These are phyloP conservation scores for Nidula niveotomentosa DNA, from an alignment of 1,284 basidiomycete genomes.

Conservation along the genomic window DNA sequence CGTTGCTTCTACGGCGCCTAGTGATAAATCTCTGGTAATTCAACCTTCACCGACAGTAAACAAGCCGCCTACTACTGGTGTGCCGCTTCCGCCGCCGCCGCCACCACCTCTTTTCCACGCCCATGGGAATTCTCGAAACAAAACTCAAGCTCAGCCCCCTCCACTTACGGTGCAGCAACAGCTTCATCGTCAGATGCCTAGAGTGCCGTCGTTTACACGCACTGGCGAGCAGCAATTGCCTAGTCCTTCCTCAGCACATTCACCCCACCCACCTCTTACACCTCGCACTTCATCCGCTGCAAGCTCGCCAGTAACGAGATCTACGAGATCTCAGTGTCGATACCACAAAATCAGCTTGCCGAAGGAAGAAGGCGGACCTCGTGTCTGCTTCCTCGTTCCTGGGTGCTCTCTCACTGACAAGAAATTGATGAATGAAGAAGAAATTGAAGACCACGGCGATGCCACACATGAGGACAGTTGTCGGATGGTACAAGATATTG, in stretches of 20 bases:
- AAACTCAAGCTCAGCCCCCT: neutral
- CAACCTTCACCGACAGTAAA: conserved; percentile 26
- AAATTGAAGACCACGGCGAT: conserved; percentile 58
- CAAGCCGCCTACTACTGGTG: conserved; percentile 14
- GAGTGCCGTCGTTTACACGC: neutral
- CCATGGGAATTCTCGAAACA: conserved; percentile 14
- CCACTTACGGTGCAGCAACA: neutral
- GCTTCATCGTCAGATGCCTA: neutral
- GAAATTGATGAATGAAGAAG: conserved; percentile 56
- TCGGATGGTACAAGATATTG: conserved; percentile 47
- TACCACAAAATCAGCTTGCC: conserved; percentile 67
- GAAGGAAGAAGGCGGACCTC: conserved; percentile 45
- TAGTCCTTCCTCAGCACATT: conserved; percentile 4
- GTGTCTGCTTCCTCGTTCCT: conserved; percentile 60
- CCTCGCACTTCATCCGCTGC: conserved; percentile 10
- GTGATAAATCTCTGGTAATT: conserved; percentile 25
- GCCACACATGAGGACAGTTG: conserved; percentile 48
- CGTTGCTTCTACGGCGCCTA: conserved; percentile 36
- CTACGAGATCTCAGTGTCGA: conserved; percentile 55
- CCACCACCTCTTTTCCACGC: conserved; percentile 18
- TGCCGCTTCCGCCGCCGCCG: conserved; percentile 7
- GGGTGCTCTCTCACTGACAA: conserved; percentile 59
- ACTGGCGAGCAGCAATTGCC: neutral
- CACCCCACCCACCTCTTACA: conserved; percentile 1
- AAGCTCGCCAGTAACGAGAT: conserved; percentile 34